phyloP scores from a whole-genome alignment of 148 eudicot species.

The Cornus kousa region DNA sequence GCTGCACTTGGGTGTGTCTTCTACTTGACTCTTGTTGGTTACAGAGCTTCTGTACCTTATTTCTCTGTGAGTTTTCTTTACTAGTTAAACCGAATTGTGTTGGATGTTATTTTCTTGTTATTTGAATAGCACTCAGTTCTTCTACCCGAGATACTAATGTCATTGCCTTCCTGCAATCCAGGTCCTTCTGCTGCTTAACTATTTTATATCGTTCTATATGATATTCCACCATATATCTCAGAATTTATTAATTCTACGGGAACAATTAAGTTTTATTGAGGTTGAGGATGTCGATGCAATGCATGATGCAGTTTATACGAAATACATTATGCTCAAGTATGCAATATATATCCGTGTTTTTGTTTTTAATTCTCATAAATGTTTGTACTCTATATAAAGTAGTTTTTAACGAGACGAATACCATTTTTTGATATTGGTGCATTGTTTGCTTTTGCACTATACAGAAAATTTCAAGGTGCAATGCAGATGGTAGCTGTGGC shows the following conservation, averaged over 20 bases:
- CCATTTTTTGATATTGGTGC: background rate
- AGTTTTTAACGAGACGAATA: background rate
- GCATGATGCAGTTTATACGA: slow-evolving; percentile 74
- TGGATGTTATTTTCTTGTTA: background rate
- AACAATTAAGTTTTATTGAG: slow-evolving; percentile 65
- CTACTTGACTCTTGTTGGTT: slow-evolving; percentile 90
- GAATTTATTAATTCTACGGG: slow-evolving; percentile 64
- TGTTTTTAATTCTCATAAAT: background rate
- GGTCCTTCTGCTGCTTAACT: slow-evolving; percentile 77
- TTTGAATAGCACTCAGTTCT: background rate
- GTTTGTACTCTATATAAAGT: background rate
- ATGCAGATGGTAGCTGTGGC: slow-evolving; percentile 80
- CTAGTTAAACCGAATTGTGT: background rate
- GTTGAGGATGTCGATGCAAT: slow-evolving; percentile 76
- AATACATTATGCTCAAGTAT: slow-evolving; percentile 90
- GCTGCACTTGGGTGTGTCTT: slow-evolving; percentile 77
- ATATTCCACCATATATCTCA: slow-evolving; percentile 81
- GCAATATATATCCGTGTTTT: slow-evolving; percentile 6
- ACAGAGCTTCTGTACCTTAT: slow-evolving; percentile 85
- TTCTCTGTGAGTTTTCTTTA: slow-evolving; percentile 63
- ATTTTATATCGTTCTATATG: slow-evolving; percentile 66
- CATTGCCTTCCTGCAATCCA: slow-evolving; percentile 29
- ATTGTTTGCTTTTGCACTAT: slow-evolving; percentile 11
- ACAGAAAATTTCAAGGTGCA: slow-evolving; percentile 83
- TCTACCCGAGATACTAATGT: slow-evolving; percentile 10